Percentiles rank a stretch among this genome's conserved stretches.
Evolutionary conservation across 768 basidiomycete genomes (phyloP).

Genomic region (Tylopilus vinaceipallidus): DNA sequence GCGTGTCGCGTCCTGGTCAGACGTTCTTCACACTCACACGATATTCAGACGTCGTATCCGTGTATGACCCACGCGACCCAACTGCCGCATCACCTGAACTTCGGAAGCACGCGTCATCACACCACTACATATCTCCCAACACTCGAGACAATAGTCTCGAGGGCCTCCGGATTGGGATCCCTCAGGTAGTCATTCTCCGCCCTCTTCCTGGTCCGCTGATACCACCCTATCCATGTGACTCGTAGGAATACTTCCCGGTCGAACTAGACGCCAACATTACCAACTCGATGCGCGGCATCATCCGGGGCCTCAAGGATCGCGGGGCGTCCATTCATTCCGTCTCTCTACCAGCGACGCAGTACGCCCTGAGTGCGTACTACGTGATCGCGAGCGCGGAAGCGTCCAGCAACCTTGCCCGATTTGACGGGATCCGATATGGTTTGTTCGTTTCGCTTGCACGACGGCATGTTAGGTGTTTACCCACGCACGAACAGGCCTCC

Average conservation of each 20-base stretch:
- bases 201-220: not conserved
- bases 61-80: constrained; percentile 69
- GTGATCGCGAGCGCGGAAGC: constrained; percentile 95
- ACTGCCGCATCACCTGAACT: constrained; percentile 54
- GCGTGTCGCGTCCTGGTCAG: not conserved
- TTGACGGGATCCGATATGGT: constrained; percentile 88
- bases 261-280: constrained; percentile 53
- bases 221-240: not conserved
- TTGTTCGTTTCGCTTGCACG: constrained; percentile 14
- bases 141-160: constrained; percentile 29
- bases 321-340: constrained; percentile 75
- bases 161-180: constrained; percentile 72
- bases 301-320: constrained; percentile 39
- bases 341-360: constrained; percentile 63
- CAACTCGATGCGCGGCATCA: constrained; percentile 42
- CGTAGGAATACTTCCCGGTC: constrained; percentile 75
- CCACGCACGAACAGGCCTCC: constrained; percentile 42
- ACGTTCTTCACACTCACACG: constrained; percentile 3
- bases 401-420: constrained; percentile 86
- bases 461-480: not conserved
- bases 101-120: constrained; percentile 32
- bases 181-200: constrained; percentile 47
- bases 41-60: constrained; percentile 32
- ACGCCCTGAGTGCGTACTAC: constrained; percentile 91
- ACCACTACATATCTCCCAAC: constrained; percentile 3